Evolutionary conservation across 352 stramenopile genomes (phyloP).

Genomic region (Pythium volutum): DNA sequence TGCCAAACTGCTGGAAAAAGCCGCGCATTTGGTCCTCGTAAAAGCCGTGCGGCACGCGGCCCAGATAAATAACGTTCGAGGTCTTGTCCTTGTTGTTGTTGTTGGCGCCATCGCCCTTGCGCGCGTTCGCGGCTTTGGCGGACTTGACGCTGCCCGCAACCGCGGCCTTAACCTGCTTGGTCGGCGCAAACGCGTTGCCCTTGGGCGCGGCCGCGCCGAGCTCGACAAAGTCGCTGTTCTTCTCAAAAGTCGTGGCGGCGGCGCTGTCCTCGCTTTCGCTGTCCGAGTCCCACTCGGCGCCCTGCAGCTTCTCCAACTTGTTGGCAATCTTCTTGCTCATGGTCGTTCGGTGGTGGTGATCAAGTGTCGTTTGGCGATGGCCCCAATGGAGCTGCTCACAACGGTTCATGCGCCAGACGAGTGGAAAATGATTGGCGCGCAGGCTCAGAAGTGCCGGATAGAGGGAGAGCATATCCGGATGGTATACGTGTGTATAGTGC

Average conservation of each 20-base stretch:
- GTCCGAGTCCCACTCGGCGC: slow-evolving; percentile 85
- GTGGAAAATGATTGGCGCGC: slow-evolving; percentile 33
- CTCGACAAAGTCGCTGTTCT: slow-evolving; percentile 49
- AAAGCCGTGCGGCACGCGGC: slow-evolving; percentile 94
- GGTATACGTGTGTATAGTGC: slow-evolving; percentile 14
- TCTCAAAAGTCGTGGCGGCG: slow-evolving; percentile 35
- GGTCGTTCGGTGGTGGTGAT: slow-evolving; percentile 12
- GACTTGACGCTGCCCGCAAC: slow-evolving; percentile 27
- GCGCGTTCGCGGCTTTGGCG: slow-evolving; percentile 20
- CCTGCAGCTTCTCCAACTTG: slow-evolving; percentile 79
- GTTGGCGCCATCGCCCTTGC: slow-evolving; percentile 13
- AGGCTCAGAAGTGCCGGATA: slow-evolving; percentile 21
- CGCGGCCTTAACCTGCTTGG: slow-evolving; percentile 22
- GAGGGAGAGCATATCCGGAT: slow-evolving; percentile 6
- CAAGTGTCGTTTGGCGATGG: slow-evolving; percentile 19
- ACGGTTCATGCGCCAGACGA: not conserved
- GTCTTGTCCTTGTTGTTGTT: slow-evolving; percentile 29
- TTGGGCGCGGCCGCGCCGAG: slow-evolving; percentile 43
- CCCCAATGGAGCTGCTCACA: not conserved
- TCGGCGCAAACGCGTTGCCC: slow-evolving; percentile 19
- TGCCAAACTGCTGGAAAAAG: slow-evolving; percentile 97
- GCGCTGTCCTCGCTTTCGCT: slow-evolving; percentile 53
- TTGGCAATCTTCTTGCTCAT: slow-evolving; percentile 77
- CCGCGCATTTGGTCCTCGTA: slow-evolving; percentile 95
- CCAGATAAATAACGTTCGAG: slow-evolving; percentile 95